Conservation (phyloP, 2,329 filamentous ascomycete genomes). For the Fusarium stilboides region DNA sequence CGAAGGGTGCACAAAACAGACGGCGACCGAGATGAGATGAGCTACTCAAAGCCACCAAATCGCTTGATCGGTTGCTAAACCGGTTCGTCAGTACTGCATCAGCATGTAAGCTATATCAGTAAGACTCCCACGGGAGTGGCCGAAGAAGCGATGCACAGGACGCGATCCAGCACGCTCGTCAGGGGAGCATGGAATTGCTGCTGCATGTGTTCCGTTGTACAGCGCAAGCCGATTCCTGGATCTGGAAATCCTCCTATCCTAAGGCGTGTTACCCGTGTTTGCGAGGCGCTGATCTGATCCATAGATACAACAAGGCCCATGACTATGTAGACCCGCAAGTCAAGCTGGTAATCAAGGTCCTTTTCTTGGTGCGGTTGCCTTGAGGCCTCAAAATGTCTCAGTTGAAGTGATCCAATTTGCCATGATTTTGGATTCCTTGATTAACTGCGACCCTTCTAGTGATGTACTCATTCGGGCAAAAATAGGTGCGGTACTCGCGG, state of each 20-base stretch:
- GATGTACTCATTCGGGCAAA: constrained; percentile 27
- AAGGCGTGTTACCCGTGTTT: constrained; percentile 24
- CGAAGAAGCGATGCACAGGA: constrained; percentile 45
- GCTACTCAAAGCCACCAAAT: constrained; percentile 20
- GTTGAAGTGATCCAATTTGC: constrained; percentile 43
- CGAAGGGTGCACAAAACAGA: constrained; percentile 32
- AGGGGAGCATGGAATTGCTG: constrained; percentile 37
- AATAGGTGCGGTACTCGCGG: constrained; percentile 27
- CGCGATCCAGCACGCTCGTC: constrained; percentile 45
- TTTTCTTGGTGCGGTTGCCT: constrained; percentile 33
- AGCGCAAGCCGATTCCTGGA: constrained; percentile 38
- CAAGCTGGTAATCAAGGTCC: constrained; percentile 29
- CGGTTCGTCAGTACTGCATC: constrained; percentile 26
- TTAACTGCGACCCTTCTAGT: constrained; percentile 30
- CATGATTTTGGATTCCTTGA: constrained; percentile 21
- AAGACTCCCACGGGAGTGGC: constrained; percentile 44
- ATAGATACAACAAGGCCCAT: not conserved
- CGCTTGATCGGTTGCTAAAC: constrained; percentile 14
- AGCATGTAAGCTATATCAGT: constrained; percentile 34
- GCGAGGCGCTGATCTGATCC: constrained; percentile 18
- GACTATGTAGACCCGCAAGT: not conserved
- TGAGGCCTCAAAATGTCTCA: constrained; percentile 44
- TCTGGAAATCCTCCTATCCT: constrained; percentile 37
- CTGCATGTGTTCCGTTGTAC: constrained; percentile 44
- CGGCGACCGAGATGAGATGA: constrained; percentile 14